Evolutionary conservation across 495 filamentous ascomycete genomes (phyloP).

Genomic region (Podospora australis): DNA sequence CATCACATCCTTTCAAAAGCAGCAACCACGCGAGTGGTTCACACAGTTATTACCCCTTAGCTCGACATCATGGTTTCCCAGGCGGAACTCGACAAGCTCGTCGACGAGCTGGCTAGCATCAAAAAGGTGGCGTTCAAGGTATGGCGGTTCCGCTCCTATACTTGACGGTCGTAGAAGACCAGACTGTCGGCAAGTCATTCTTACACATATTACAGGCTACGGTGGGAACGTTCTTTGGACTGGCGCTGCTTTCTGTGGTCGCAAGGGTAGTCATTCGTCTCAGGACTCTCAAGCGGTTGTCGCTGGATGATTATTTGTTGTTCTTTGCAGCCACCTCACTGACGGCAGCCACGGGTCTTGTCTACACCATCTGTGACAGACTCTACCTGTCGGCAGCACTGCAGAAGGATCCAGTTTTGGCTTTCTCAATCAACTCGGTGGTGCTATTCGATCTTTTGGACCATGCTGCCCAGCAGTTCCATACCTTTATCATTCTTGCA

Average conservation of each 20-base stretch:
- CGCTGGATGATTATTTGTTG: slow-evolving; percentile 14
- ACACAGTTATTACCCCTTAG: no score
- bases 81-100: not conserved
- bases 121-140: not conserved
- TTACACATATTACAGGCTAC: slow-evolving; percentile 11
- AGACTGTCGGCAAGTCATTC: not conserved
- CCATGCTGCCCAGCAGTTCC: not conserved
- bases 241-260: not conserved
- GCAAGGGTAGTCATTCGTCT: slow-evolving; percentile 14
- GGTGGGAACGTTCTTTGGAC: slow-evolving; percentile 23
- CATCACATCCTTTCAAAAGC: no score
- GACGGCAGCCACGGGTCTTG: slow-evolving; percentile 7
- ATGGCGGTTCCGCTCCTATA: not conserved
- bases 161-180: not conserved
- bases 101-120: not conserved
- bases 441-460: slow-evolving; percentile 9
- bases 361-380: slow-evolving; percentile 10
- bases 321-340: slow-evolving; percentile 10
- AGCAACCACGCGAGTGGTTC: no score
- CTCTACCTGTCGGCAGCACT: slow-evolving; percentile 13
- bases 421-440: not conserved
- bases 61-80: not conserved
- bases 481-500: slow-evolving; percentile 8
- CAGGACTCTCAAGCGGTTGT: slow-evolving; percentile 10
- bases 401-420: slow-evolving; percentile 5